phyloP scores from a whole-genome alignment of 345 rosid species.

The Populus davidiana region DNA sequence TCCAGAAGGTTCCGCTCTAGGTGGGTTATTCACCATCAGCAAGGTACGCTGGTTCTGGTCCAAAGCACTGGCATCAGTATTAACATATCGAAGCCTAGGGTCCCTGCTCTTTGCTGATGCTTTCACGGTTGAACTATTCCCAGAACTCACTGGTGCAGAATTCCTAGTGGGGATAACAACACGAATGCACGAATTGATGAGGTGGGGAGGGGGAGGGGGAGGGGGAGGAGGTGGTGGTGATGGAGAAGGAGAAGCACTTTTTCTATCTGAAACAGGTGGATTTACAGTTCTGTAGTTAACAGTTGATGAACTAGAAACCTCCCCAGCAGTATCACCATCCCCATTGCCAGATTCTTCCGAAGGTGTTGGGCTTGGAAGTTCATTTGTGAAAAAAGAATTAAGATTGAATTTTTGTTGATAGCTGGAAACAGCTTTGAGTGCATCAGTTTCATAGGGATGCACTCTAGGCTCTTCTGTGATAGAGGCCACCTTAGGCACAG shows the following conservation, averaged over 20 bases:
- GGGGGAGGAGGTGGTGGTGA: slow-evolving; percentile 6
- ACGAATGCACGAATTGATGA: slow-evolving; percentile 23
- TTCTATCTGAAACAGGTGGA: slow-evolving; percentile 27
- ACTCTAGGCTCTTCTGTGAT: slow-evolving; percentile 35
- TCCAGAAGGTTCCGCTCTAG: slow-evolving; percentile 40
- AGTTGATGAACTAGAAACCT: slow-evolving; percentile 54
- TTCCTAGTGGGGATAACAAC: slow-evolving; percentile 27
- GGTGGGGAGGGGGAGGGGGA: slow-evolving; percentile 19
- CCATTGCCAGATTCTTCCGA: slow-evolving; percentile 67
- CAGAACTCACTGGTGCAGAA: slow-evolving; percentile 30
- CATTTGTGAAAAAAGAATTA: slow-evolving; percentile 41
- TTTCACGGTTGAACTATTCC: slow-evolving; percentile 40
- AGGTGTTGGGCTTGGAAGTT: slow-evolving; percentile 97
- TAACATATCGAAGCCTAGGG: slow-evolving; percentile 77
- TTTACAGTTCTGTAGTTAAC: slow-evolving; percentile 20
- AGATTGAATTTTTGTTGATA: slow-evolving; percentile 75
- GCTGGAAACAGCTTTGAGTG: slow-evolving; percentile 65
- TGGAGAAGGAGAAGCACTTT: slow-evolving; percentile 16
- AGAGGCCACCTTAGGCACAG: slow-evolving; percentile 34
- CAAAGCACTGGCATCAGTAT: slow-evolving; percentile 40
- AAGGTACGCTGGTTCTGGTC: slow-evolving; percentile 33
- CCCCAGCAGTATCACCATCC: slow-evolving; percentile 57
- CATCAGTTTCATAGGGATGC: slow-evolving; percentile 72
- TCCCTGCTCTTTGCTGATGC: slow-evolving; percentile 74
- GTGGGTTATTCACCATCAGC: slow-evolving; percentile 22